Evolutionary conservation across 2,329 filamentous ascomycete genomes (phyloP).

Genomic region (Zymoseptoria ardabiliae): DNA sequence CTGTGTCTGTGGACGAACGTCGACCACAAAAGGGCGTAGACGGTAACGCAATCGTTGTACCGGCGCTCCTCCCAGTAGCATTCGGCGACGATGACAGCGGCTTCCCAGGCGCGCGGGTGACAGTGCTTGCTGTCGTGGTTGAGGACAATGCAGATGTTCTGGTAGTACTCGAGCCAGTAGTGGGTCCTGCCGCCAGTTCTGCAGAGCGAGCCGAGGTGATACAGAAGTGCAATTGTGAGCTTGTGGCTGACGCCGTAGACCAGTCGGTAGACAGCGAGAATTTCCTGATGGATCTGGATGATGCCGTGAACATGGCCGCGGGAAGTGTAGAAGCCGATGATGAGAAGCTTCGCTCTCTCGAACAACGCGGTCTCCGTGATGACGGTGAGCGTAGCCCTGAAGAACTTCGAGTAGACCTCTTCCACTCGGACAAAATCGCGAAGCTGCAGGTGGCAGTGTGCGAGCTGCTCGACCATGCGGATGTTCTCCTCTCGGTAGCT

Average conservation of each 20-base stretch:
- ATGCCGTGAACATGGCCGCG: constrained; percentile 33
- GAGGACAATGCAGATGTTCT: constrained; percentile 38
- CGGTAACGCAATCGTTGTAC: constrained; percentile 35
- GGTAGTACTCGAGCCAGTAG: constrained; percentile 42
- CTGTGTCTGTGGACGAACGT: constrained; percentile 36
- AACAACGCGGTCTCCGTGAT: constrained; percentile 24
- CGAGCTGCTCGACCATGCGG: constrained; percentile 41
- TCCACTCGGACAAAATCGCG: constrained; percentile 33
- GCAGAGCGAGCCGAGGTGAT: constrained; percentile 37
- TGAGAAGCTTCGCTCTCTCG: constrained; percentile 28
- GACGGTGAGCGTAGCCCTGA: constrained; percentile 31
- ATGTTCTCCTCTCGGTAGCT: constrained; percentile 41
- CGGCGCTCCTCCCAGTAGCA: constrained; percentile 42
- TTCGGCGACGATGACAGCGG: constrained; percentile 35
- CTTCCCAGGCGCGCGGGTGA: constrained; percentile 35
- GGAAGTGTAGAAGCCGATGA: constrained; percentile 34
- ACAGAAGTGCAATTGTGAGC: constrained; percentile 41
- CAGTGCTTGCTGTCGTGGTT: constrained; percentile 35
- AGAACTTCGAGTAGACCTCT: constrained; percentile 34
- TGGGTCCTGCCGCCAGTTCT: constrained; percentile 34
- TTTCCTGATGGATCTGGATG: constrained; percentile 30
- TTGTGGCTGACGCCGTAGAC: constrained; percentile 33
- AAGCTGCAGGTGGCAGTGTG: constrained; percentile 38
- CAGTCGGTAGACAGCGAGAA: constrained; percentile 31
- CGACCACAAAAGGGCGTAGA: constrained; percentile 40